Base-by-base conservation (phyloP, 495 filamentous ascomycete genomes). In the Penicillium arizonense region DNA sequence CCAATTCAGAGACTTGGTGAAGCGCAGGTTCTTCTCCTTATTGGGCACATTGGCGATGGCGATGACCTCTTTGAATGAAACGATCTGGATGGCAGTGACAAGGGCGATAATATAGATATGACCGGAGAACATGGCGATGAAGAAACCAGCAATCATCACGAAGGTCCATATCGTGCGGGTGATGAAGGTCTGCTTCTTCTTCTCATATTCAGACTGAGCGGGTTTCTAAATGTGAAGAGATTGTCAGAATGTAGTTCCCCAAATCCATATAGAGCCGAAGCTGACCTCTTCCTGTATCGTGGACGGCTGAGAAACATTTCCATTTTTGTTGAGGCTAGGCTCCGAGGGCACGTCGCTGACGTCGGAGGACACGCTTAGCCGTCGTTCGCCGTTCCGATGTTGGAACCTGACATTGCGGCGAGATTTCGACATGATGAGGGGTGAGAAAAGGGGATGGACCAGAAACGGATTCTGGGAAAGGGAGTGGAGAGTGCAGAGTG, bases 51-150 rank as follows among this genome's bases (percentile, higher is more conserved):
- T 95, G 57, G 94, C 87, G 60, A 99, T 99, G 49, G 92, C 91
- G 65, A 99, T 97, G 56, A 99, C 95, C 69, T 99, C 95, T 76
- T 97, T 97, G 82, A 97, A 99, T 11, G 91, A 96, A 48, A 97
- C 79, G 62, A 99, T 93, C 68, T 99, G 95, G 24, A 99, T 80
- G 23, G 85, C 89, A 32, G 94, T 96, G 38, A 97, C 87, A 60
- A 97, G 85, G 48, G 79, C 87, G 65, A 99, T 87, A 57, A 99
- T 86, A 74, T 97, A 99, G 65, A 99, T 91, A 67, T 99, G 95
- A 34, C 95, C 95, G 40, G 90, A 87, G 68, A 96, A 92, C 75
- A 99, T 83, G 52, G 88, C 82, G 41, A 81, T 81, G 76, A 97
- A 97, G 79, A 99, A 99, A 55, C 79, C 80, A 12, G 77, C 89